Evolutionary conservation across 2,329 filamentous ascomycete species (phyloP), one percentile per base, ranked within the genome.

Genomic region (Didymellaceae sp.): DNA sequence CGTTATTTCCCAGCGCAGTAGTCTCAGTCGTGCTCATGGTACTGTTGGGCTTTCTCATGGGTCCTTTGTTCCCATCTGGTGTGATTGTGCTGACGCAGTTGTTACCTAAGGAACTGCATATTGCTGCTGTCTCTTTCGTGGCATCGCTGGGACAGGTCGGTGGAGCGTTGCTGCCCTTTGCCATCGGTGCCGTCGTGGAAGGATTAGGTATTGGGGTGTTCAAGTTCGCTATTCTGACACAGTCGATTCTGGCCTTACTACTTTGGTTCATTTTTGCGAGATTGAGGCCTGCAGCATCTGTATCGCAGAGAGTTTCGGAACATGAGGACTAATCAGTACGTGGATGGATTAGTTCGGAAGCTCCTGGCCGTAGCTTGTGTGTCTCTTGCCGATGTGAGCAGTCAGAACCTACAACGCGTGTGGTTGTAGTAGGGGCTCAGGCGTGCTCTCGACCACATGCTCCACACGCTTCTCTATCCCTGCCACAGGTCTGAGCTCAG

Each of bases 101-200:
- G 14, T 54, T 78, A 5, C 75, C 75, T 8, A 57, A 52, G 10
- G 65, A 74, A n/a, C 30, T 77, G 2, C 76, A 78, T 28, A 69
- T 80, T 11, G 62, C 61, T 2, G 77, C 74, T 2, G 75, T 80
- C 5, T 75, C 75, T 1, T 76, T 78, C 22, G 76, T 76, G 1
- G 72, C 75, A 2, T 72, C 75, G 3, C 51, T 79, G 1, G 78
- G 78, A 1, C 75, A 79, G 53, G 58, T 78, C 7, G 77, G 77
- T 2, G 76, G 72, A 4, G 77, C 75, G 0, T 38, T 76, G 14
- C 55, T 78, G 1, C 77, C 78, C 0, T 77, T 78, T 45, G 68
- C 62, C 3, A 72, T 78, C n/a, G 77, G 77, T 0, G 72, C 74
- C 4, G 52, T 77, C 7, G 67, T 75, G 2, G 62, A 78, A 11